These are phyloP conservation scores for Penicillium robsamsonii DNA, from an alignment of 495 filamentous ascomycete genomes.

Conservation along the genomic window DNA sequence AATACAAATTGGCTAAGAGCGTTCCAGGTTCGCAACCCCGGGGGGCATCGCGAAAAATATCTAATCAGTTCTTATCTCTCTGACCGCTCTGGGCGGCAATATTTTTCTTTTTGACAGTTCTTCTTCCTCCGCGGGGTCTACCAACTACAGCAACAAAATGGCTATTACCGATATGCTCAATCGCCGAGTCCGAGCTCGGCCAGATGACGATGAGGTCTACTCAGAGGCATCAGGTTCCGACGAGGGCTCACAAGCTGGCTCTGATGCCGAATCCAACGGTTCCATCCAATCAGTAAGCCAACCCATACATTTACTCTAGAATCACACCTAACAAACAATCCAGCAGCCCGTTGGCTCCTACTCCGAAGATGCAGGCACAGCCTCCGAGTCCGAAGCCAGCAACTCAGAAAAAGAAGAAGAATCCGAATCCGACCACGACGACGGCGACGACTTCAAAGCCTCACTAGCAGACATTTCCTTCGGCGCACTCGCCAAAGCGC, in stretches of 20 bases:
- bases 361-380: constrained; percentile 21
- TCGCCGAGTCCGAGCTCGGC: constrained; percentile 57
- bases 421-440: constrained; percentile 7
- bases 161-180: constrained; percentile 52
- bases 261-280: constrained; percentile 23
- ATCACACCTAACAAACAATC: not conserved
- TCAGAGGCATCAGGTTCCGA: constrained; percentile 31
- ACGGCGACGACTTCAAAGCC: constrained; percentile 42
- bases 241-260: constrained; percentile 26
- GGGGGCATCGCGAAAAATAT: constrained; percentile 17
- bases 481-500: constrained; percentile 81
- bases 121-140: constrained; percentile 2
- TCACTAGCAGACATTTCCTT: constrained; percentile 66
- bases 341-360: constrained; percentile 12
- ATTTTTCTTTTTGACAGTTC: constrained; percentile 23
- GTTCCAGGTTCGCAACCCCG: not conserved
- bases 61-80: constrained; percentile 29
- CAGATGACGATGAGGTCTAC: constrained; percentile 51
- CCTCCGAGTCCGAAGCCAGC: constrained; percentile 23
- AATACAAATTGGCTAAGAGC: not conserved
- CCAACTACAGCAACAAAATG: constrained; percentile 30
- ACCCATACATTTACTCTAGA: not conserved
- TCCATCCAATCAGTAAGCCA: constrained; percentile 2
- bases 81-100: constrained; percentile 27
- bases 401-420: constrained; percentile 20